phyloP scores from a whole-genome alignment of 129 eudicot genomes.

The Lonicera japonica region DNA sequence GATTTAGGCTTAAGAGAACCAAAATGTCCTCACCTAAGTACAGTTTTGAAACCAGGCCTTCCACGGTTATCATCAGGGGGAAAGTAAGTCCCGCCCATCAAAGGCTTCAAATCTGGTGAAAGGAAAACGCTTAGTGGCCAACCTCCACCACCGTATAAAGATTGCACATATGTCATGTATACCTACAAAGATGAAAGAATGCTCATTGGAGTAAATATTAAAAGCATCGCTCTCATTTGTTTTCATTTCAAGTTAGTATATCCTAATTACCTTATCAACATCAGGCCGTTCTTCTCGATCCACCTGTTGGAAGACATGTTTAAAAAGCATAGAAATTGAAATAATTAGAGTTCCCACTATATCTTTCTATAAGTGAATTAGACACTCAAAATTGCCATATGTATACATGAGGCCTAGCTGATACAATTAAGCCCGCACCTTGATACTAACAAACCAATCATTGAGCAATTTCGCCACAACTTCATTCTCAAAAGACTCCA shows the following conservation, averaged over 20 bases:
- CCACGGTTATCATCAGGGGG: constrained; percentile 92
- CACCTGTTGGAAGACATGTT: constrained; percentile 52
- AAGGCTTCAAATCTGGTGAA: constrained; percentile 88
- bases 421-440: constrained; percentile 29
- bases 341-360: neutral
- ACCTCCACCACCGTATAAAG: constrained; percentile 93
- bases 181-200: constrained; percentile 37
- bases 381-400: no score
- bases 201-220: neutral
- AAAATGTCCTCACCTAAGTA: constrained; percentile 53
- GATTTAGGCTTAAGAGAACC: neutral
- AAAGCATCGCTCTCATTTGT: neutral
- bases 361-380: neutral
- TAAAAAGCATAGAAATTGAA: neutral
- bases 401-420: neutral
- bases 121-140: constrained; percentile 94
- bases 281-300: constrained; percentile 97
- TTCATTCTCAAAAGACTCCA: constrained; percentile 90
- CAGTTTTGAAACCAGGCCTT: constrained; percentile 81
- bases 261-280: constrained; percentile 75
- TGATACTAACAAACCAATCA: constrained; percentile 90
- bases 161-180: constrained; percentile 94
- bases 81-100: constrained; percentile 95
- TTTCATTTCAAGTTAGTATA: neutral
- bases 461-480: constrained; percentile 79